A percentile compares a stretch with the other conserved stretches of the same genome.
Evolutionary conservation across 1,139 yeast genomes (phyloP).

Genomic region (Taphrina confusa): DNA sequence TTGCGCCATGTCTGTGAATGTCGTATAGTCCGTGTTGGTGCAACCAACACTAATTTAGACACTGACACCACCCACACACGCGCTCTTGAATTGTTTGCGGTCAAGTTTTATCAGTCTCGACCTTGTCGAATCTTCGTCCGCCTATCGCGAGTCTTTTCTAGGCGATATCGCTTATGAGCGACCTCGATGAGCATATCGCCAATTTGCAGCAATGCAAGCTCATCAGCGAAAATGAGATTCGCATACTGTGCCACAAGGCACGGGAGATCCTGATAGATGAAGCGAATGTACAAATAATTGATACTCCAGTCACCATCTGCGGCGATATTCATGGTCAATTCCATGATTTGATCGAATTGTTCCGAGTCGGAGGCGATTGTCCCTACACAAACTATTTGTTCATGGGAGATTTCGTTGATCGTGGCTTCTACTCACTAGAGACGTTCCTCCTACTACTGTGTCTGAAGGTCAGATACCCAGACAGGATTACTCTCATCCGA

Average conservation of each 20-base stretch:
- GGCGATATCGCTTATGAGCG: too few relatives aligned
- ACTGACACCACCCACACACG: too few relatives aligned
- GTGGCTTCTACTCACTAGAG: conserved; percentile 95
- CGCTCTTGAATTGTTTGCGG: too few relatives aligned
- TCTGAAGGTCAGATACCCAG: conserved; percentile 85
- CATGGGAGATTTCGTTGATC: conserved; percentile 79
- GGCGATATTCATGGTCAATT: conserved; percentile 98
- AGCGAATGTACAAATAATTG: conserved; percentile 90
- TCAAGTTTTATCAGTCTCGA: too few relatives aligned
- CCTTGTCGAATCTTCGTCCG: too few relatives aligned
- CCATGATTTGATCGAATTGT: conserved; percentile 86
- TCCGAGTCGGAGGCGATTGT: conserved; percentile 84
- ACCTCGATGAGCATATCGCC: conserved; percentile 51
- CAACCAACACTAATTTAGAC: too few relatives aligned
- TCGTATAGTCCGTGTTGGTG: too few relatives aligned
- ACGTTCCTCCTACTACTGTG: conserved; percentile 75
- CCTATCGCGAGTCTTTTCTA: too few relatives aligned
- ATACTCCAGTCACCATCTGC: conserved; percentile 94
- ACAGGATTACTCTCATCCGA: conserved; percentile 85
- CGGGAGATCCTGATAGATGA: conserved; percentile 87
- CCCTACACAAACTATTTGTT: conserved; percentile 79
- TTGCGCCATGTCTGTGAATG: too few relatives aligned
- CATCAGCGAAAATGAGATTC: conserved; percentile 77
- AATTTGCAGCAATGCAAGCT: conserved; percentile 75
- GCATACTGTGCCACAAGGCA: conserved; percentile 81